Conservation (phyloP, 1,139 yeast genomes). For the Suhomyces terraborum region DNA sequence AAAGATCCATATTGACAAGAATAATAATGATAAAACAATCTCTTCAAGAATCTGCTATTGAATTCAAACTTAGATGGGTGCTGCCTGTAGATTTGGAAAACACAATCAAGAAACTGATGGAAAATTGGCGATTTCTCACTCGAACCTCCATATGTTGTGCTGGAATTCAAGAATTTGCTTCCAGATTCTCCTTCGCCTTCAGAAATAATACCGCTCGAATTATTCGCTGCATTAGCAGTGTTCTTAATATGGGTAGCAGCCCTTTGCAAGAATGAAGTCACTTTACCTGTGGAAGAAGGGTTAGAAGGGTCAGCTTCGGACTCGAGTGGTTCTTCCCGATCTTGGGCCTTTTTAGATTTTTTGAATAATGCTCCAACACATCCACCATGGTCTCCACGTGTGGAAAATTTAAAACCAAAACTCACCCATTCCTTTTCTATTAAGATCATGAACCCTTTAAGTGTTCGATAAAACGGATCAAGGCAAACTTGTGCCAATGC, state of each 20-base stretch:
- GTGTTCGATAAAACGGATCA: slow-evolving; percentile 86
- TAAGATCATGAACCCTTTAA: slow-evolving; percentile 81
- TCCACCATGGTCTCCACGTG: slow-evolving; percentile 75
- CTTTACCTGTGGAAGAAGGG: slow-evolving; percentile 13
- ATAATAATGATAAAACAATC: slow-evolving; percentile 83
- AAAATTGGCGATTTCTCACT: slow-evolving; percentile 78
- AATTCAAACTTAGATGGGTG: slow-evolving; percentile 77
- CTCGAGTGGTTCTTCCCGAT: slow-evolving; percentile 6
- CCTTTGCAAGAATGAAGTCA: slow-evolving; percentile 38
- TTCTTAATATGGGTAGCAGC: slow-evolving; percentile 48
- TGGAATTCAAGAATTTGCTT: slow-evolving; percentile 18
- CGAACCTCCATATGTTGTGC: slow-evolving; percentile 40
- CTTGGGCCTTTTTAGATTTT: slow-evolving; percentile 19
- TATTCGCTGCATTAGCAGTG: slow-evolving; percentile 33
- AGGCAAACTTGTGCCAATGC: slow-evolving; percentile 83
- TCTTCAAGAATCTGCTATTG: slow-evolving; percentile 81
- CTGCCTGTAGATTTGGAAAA: slow-evolving; percentile 75
- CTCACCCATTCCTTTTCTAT: slow-evolving; percentile 95
- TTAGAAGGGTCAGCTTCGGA: slow-evolving; percentile 4
- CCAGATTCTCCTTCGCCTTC: slow-evolving; percentile 11
- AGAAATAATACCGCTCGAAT: slow-evolving; percentile 15
- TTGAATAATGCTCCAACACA: slow-evolving; percentile 44
- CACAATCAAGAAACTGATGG: slow-evolving; percentile 90
- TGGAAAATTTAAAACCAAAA: slow-evolving; percentile 88
- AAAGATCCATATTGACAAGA: slow-evolving; percentile 96